A percentile compares a stretch with the other conserved stretches of the same genome.
phyloP scores from a whole-genome alignment of 2,329 filamentous ascomycete species.

The Hymenoscyphus scutula region DNA sequence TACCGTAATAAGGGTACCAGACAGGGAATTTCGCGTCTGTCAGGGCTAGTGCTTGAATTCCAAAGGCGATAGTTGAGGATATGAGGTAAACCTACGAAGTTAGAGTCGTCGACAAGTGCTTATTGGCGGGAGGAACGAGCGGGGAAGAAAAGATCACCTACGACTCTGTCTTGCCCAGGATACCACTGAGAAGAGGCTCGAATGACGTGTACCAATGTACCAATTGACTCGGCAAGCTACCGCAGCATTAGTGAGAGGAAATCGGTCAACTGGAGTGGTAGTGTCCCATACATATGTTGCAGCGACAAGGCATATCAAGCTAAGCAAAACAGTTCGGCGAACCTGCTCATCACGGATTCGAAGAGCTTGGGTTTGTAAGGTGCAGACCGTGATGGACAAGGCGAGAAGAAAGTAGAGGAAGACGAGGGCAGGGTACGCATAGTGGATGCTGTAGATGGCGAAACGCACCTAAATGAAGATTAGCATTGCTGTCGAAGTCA shows the following conservation, averaged over 20 bases:
- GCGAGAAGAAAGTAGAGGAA: slow-evolving; percentile 57
- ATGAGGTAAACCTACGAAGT: slow-evolving; percentile 51
- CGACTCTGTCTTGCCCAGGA: slow-evolving; percentile 34
- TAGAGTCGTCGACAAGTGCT: neutral
- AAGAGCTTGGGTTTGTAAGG: slow-evolving; percentile 47
- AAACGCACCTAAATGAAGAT: slow-evolving; percentile 22
- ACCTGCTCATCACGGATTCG: slow-evolving; percentile 39
- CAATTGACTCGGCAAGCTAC: slow-evolving; percentile 35
- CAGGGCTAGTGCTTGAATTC: slow-evolving; percentile 56
- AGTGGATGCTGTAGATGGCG: slow-evolving; percentile 45
- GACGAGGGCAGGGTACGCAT: slow-evolving; percentile 55
- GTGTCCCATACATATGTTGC: slow-evolving; percentile 40
- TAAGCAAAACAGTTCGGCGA: slow-evolving; percentile 45
- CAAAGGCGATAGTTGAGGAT: slow-evolving; percentile 63
- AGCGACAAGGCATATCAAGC: slow-evolving; percentile 38
- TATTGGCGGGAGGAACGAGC: neutral
- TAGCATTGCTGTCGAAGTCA: slow-evolving; percentile 7
- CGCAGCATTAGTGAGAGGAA: slow-evolving; percentile 28
- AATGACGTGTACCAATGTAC: slow-evolving; percentile 28
- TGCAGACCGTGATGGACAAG: slow-evolving; percentile 51
- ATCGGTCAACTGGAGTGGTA: slow-evolving; percentile 44
- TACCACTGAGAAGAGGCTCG: slow-evolving; percentile 24
- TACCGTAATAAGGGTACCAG: slow-evolving; percentile 63
- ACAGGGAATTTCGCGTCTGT: slow-evolving; percentile 49
- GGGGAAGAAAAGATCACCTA: slow-evolving; percentile 22